Evolutionary conservation across 768 basidiomycete species (phyloP), one percentile per base, ranked within the genome.

Genomic region (Lactarius vividus): DNA sequence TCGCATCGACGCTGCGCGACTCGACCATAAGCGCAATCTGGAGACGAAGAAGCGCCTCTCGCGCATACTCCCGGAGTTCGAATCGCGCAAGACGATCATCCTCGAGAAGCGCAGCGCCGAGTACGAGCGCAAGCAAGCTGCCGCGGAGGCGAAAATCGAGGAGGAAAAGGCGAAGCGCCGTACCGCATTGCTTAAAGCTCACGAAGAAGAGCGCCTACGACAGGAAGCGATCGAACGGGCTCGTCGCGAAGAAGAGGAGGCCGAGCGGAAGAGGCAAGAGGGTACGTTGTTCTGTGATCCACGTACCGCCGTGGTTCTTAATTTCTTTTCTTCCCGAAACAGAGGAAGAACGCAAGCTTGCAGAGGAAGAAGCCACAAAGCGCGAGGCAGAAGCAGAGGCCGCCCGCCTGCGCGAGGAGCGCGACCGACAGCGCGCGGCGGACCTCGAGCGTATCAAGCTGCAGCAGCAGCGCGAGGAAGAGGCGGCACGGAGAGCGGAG

Each of bases 161-260:
- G 88, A 91, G 73, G 94, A 96, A 80, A 96, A 94, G 81, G 82
- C 83, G 56, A 89, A 88, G 81, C 81, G 88, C 70, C 80, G 80
- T 66, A 81, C 81, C 66, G 77, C 78, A 16, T 76, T 92, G 52
- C 65, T 88, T 33, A 84, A 86, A 69, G 79, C 80, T 65, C 78
- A 86, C 69, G 87, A 84, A 72, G 88, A 85, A 74, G 82, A 89
- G 76, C 77, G 79, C 29, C 70, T 73, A 52, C 70, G 70, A 37
- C 65, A 53, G 40, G 85, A 83, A 70, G 77, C 75, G 42, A 81
- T 82, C 70, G 80, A 77, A 59, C 68, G 70, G 16, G 55, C 63
- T 46, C 69, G 65, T n/a, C 74, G 71, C 60, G 75, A 78, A 68
- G 57, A 73, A 68, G 79, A 78, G 62, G 77, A 78, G 66, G 83